These are phyloP conservation scores for Hypoxylon crocopeplum DNA, from an alignment of 495 filamentous ascomycete species.

Conservation along the genomic window DNA sequence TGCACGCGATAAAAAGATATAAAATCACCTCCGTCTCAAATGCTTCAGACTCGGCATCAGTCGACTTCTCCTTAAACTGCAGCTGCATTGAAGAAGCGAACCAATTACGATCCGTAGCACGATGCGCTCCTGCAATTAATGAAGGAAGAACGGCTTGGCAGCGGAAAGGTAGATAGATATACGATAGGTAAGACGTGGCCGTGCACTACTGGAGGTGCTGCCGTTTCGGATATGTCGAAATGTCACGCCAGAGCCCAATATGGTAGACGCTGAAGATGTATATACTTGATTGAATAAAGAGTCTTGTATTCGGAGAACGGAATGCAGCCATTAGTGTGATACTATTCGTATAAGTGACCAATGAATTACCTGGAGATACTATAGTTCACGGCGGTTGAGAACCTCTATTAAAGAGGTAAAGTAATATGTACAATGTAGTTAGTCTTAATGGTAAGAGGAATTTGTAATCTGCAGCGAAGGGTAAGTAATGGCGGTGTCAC, in stretches of 20 bases:
- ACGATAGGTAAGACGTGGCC: constrained; percentile 13
- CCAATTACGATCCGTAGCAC: background rate
- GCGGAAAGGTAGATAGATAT: constrained; percentile 7
- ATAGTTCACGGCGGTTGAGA: too few species aligned
- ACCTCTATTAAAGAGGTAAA: background rate
- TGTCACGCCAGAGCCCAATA: constrained; percentile 4
- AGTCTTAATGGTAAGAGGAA: too few species aligned
- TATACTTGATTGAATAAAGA: too few species aligned
- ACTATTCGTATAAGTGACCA: constrained; percentile 19
- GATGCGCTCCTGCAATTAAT: background rate
- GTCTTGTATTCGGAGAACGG: too few species aligned
- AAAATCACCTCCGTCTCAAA: background rate
- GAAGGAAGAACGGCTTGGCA: constrained; percentile 13
- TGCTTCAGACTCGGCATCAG: background rate
- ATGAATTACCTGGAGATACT: too few species aligned
- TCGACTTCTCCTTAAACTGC: background rate
- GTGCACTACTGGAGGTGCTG: constrained; percentile 10
- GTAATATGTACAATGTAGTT: too few species aligned
- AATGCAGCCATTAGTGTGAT: too few species aligned
- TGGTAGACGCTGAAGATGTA: too few species aligned
- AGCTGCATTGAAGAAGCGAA: background rate
- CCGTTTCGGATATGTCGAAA: constrained; percentile 6
- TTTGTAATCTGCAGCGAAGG: background rate
- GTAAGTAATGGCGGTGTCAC: background rate
- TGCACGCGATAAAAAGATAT: background rate